Percentiles rank a stretch among this genome's conserved stretches.
These are phyloP conservation scores for Fistulina hepatica DNA, from an alignment of 1,284 basidiomycete species.

Conservation along the genomic window DNA sequence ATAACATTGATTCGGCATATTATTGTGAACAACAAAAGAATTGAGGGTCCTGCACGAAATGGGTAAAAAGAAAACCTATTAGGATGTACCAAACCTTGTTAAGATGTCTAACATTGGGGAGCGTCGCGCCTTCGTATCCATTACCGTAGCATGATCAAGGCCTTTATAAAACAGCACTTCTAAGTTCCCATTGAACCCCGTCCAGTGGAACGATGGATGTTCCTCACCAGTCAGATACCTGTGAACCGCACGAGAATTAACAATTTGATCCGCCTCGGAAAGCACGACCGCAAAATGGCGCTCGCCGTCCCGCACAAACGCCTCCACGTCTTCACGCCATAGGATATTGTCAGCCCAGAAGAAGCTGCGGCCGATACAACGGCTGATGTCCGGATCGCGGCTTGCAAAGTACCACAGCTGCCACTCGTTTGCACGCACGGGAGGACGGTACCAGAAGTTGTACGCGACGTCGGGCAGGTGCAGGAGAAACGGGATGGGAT, in stretches of 20 bases:
- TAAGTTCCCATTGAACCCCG: constrained; percentile 18
- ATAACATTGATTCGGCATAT: too few relatives aligned
- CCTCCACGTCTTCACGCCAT: constrained; percentile 45
- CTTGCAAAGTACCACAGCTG: constrained; percentile 58
- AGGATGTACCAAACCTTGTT: constrained; percentile 27
- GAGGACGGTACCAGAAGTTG: constrained; percentile 54
- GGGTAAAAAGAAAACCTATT: too few relatives aligned
- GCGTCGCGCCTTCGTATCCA: constrained; percentile 31
- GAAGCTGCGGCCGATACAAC: constrained; percentile 46
- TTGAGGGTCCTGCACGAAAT: too few relatives aligned
- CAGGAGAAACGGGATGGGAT: constrained; percentile 54
- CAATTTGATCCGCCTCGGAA: constrained; percentile 47
- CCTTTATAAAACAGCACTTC: constrained; percentile 41
- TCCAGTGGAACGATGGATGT: constrained; percentile 25
- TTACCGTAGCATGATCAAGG: constrained; percentile 48
- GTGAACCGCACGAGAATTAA: constrained; percentile 38
- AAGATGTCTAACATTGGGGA: constrained; percentile 31
- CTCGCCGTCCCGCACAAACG: constrained; percentile 13
- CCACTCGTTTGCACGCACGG: constrained; percentile 47
- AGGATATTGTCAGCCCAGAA: constrained; percentile 54
- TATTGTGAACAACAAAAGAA: too few relatives aligned
- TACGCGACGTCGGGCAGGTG: constrained; percentile 49
- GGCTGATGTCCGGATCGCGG: constrained; percentile 49
- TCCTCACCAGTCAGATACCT: constrained; percentile 40
- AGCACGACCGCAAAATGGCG: constrained; percentile 34